Conservation (phyloP, 2,329 filamentous ascomycete species). For the Cercospora zeina region DNA sequence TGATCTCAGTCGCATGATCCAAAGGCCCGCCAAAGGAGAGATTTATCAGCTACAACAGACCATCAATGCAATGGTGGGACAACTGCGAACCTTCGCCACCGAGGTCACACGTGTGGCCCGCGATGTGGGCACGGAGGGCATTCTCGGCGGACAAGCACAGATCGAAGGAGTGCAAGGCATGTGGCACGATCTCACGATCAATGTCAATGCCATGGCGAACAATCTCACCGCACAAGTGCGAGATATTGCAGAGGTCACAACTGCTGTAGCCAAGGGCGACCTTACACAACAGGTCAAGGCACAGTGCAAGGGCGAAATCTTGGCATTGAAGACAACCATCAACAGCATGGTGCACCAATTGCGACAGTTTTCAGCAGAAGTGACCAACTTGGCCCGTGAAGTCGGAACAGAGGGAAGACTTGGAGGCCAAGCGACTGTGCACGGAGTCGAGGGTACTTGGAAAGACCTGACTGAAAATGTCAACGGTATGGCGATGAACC, state of each 20-base stretch:
- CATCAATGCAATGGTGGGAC: slow-evolving; percentile 67
- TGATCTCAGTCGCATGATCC: slow-evolving; percentile 93
- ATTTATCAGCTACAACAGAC: slow-evolving; percentile 94
- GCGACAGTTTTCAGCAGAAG: slow-evolving; percentile 55
- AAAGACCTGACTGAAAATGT: slow-evolving; percentile 57
- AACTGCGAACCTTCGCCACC: slow-evolving; percentile 65
- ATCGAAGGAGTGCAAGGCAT: slow-evolving; percentile 66
- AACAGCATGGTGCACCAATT: slow-evolving; percentile 57
- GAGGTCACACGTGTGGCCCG: slow-evolving; percentile 65
- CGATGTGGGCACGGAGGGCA: slow-evolving; percentile 65
- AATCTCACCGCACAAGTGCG: slow-evolving; percentile 56
- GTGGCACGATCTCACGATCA: slow-evolving; percentile 64
- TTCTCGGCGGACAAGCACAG: slow-evolving; percentile 63
- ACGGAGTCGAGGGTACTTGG: slow-evolving; percentile 56
- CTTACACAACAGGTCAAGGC: slow-evolving; percentile 55
- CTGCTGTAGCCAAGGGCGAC: slow-evolving; percentile 54
- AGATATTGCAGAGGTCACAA: slow-evolving; percentile 56
- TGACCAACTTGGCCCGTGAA: slow-evolving; percentile 55
- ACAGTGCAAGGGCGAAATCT: slow-evolving; percentile 55
- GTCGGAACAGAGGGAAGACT: slow-evolving; percentile 55
- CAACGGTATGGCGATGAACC: slow-evolving; percentile 55
- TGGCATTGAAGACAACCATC: slow-evolving; percentile 55
- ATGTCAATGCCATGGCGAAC: slow-evolving; percentile 57
- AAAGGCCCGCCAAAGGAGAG: slow-evolving; percentile 88
- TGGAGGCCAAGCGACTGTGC: slow-evolving; percentile 55